phyloP scores from a whole-genome alignment of 805 yeast species.

The Metschnikowia dekortorum region DNA sequence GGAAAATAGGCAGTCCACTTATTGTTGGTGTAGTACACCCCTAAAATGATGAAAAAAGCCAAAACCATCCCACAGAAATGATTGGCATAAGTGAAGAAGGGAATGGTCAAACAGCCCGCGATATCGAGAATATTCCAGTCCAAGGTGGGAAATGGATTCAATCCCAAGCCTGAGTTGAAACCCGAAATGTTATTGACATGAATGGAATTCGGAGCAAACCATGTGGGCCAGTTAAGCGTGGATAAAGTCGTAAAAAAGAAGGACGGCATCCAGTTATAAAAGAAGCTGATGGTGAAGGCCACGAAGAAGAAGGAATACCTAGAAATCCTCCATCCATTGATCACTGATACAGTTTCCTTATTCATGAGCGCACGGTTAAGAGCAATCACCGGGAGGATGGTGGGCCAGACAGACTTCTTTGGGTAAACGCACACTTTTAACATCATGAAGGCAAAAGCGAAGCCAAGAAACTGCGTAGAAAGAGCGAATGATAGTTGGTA shows the following conservation, averaged over 20 bases:
- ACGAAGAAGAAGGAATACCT: conserved; percentile 37
- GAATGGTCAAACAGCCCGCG: conserved; percentile 38
- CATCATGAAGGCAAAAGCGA: conserved; percentile 63
- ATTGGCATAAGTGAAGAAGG: conserved; percentile 41
- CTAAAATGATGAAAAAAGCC: conserved; percentile 29
- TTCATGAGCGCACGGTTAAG: conserved; percentile 39
- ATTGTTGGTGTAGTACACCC: conserved; percentile 43
- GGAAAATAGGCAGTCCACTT: conserved; percentile 50
- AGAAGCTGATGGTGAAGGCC: conserved; percentile 29
- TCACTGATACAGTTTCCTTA: conserved; percentile 20
- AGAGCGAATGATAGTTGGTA: conserved; percentile 51
- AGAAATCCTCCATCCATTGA: conserved; percentile 41
- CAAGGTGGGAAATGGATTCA: conserved; percentile 40
- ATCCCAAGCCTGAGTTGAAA: conserved; percentile 33
- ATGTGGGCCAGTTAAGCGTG: conserved; percentile 43
- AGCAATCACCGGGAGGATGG: conserved; percentile 40
- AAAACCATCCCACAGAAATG: conserved; percentile 34
- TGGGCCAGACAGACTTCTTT: conserved; percentile 41
- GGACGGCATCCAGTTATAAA: conserved; percentile 42
- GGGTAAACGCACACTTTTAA: conserved; percentile 50
- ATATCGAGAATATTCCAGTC: conserved; percentile 41
- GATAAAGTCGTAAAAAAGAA: conserved; percentile 37
- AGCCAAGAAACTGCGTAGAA: conserved; percentile 60
- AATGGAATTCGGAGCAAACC: conserved; percentile 38
- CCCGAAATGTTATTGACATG: conserved; percentile 40